These are phyloP conservation scores for Globisporangium apiculatum DNA, from an alignment of 352 stramenopile genomes.

Conservation along the genomic window DNA sequence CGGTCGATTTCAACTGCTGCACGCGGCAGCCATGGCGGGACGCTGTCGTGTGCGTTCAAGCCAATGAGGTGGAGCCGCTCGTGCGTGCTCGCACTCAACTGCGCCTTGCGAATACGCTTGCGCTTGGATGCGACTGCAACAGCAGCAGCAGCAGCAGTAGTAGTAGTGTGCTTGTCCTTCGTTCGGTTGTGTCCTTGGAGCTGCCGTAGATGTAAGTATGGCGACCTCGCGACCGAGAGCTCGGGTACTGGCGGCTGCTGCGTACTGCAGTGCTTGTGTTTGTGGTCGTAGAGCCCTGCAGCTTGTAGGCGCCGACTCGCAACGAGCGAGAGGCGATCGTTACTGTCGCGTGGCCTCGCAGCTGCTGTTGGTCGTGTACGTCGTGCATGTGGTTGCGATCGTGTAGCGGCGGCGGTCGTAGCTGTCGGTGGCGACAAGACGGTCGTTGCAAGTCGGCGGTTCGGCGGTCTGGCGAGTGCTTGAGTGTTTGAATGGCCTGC, in stretches of 20 bases:
- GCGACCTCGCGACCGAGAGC: no score
- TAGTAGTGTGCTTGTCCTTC: not conserved
- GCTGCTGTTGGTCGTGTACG: no score
- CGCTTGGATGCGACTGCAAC: conserved; percentile 1
- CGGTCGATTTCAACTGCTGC: not conserved
- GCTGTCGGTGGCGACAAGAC: not conserved
- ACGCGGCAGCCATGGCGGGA: conserved; percentile 9
- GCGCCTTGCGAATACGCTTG: conserved; percentile 7
- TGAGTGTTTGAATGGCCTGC: no score
- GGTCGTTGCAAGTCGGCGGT: not conserved
- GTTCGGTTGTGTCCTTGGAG: no score
- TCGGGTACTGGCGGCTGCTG: no score
- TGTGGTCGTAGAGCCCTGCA: conserved; percentile 7
- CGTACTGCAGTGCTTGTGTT: not conserved
- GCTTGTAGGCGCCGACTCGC: conserved; percentile 7
- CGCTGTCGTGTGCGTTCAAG: conserved; percentile 11
- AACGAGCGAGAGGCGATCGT: conserved; percentile 8
- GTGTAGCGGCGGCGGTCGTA: not conserved
- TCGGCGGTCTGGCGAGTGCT: not conserved
- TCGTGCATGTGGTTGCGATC: not conserved
- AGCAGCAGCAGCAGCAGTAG: not conserved
- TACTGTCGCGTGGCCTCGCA: no score
- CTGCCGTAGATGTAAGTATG: no score
- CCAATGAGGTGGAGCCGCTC: conserved; percentile 4
- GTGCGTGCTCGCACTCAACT: conserved; percentile 1